phyloP scores from a whole-genome alignment of 148 eudicot species.

The Gaultheria prostrata region DNA sequence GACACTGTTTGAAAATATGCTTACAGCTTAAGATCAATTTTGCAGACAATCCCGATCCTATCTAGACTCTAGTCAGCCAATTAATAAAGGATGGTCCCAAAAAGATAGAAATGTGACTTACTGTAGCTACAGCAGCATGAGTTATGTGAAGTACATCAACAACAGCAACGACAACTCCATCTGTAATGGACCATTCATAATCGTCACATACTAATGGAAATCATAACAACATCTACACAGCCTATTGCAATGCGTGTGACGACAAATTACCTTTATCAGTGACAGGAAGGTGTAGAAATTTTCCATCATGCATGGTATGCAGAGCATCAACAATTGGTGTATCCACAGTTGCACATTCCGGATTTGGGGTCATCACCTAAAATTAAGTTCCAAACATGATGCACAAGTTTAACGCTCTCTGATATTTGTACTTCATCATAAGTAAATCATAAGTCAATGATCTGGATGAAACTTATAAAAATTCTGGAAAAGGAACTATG shows the following conservation, averaged over 20 bases:
- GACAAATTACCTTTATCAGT: conserved; percentile 70
- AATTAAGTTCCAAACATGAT: conserved; percentile 14
- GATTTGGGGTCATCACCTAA: conserved; percentile 98
- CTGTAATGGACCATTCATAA: conserved; percentile 39
- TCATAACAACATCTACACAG: not conserved
- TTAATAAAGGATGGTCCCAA: not conserved
- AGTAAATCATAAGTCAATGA: not conserved
- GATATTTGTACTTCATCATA: not conserved
- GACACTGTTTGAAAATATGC: not conserved
- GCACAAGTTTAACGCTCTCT: not conserved
- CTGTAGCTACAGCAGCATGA: conserved; percentile 91
- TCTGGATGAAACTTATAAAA: not conserved
- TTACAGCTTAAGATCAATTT: not conserved
- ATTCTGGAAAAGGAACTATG: not conserved
- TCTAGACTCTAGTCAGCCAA: not conserved
- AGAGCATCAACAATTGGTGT: conserved; percentile 96
- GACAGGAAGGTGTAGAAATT: conserved; percentile 94
- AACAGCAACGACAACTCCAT: conserved; percentile 80
- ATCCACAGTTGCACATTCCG: conserved; percentile 90
- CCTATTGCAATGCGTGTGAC: not conserved
- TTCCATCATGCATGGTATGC: conserved; percentile 96
- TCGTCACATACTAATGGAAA: conserved; percentile 23
- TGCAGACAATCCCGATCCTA: not conserved
- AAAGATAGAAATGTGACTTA: conserved; percentile 38
- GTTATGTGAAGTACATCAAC: conserved; percentile 93